Percentiles rank a stretch among this genome's conserved stretches.
phyloP scores from a whole-genome alignment of 306 rosid genomes.

The Prunus kanzakura region DNA sequence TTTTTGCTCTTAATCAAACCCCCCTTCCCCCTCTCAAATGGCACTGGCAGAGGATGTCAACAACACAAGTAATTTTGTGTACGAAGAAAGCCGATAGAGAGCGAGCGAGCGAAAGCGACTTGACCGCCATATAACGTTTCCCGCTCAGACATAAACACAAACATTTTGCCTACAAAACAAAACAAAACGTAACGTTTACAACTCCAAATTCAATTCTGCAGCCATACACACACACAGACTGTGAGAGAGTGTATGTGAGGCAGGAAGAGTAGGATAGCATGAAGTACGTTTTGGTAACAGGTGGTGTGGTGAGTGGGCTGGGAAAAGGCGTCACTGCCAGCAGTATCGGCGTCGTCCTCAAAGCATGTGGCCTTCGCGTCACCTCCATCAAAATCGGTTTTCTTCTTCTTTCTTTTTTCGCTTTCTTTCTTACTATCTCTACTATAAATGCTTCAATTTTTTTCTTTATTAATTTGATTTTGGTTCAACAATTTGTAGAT shows the following conservation, averaged over 20 bases:
- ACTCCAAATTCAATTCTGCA: neutral
- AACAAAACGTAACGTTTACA: neutral
- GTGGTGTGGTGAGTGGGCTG: conserved; percentile 98
- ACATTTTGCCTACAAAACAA: conserved; percentile 30
- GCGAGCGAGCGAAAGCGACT: too few relatives aligned
- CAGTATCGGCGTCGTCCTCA: conserved; percentile 95
- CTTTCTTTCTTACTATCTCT: neutral
- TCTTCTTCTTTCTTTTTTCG: neutral
- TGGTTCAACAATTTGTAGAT: conserved; percentile 41
- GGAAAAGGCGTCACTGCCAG: conserved; percentile 99
- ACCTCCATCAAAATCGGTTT: conserved; percentile 96
- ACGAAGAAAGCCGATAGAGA: too few relatives aligned
- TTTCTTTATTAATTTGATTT: neutral
- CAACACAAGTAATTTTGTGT: too few relatives aligned
- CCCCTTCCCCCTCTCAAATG: too few relatives aligned
- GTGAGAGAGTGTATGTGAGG: neutral
- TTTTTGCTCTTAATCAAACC: too few relatives aligned
- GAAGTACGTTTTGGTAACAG: conserved; percentile 90
- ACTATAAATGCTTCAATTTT: neutral
- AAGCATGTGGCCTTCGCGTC: conserved; percentile 93
- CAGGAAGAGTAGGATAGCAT: conserved; percentile 16
- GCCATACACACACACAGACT: neutral
- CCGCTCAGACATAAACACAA: conserved; percentile 45
- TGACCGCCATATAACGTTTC: conserved; percentile 26
- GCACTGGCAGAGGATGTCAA: too few relatives aligned